phyloP scores from a whole-genome alignment of 768 basidiomycete species.

The Podaxis sp. region DNA sequence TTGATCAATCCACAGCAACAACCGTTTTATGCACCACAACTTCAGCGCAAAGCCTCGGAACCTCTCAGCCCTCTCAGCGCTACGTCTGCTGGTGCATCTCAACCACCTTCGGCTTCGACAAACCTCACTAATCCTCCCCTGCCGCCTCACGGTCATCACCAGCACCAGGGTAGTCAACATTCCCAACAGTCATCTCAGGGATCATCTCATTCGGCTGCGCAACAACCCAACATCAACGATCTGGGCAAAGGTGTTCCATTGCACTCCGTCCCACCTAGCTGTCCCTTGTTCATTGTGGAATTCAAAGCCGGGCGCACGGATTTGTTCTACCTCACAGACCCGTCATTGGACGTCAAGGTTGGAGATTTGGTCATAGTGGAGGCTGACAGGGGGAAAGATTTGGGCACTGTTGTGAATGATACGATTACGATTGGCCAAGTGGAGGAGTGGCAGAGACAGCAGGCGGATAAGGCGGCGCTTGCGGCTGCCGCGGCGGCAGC shows the following conservation, averaged over 20 bases:
- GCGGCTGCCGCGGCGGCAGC: slow-evolving; percentile 37
- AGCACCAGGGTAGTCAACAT: neutral
- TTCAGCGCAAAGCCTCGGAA: slow-evolving; percentile 44
- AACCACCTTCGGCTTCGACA: slow-evolving; percentile 23
- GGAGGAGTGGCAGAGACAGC: slow-evolving; percentile 84
- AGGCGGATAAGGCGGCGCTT: slow-evolving; percentile 57
- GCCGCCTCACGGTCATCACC: neutral
- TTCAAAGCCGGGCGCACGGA: slow-evolving; percentile 98
- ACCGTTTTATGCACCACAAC: slow-evolving; percentile 42
- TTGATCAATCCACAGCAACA: slow-evolving; percentile 46
- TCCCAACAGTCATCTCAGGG: slow-evolving; percentile 15
- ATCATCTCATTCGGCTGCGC: slow-evolving; percentile 13
- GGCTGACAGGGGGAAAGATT: slow-evolving; percentile 90
- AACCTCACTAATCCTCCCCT: slow-evolving; percentile 8
- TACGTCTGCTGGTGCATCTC: slow-evolving; percentile 6
- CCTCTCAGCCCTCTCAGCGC: slow-evolving; percentile 8
- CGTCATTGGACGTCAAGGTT: slow-evolving; percentile 57
- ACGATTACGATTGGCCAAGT: slow-evolving; percentile 88
- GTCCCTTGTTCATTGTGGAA: slow-evolving; percentile 94
- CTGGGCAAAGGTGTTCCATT: slow-evolving; percentile 91
- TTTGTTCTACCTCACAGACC: slow-evolving; percentile 86
- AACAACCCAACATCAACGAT: slow-evolving; percentile 40
- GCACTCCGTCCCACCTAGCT: slow-evolving; percentile 75
- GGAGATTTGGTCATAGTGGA: slow-evolving; percentile 97
- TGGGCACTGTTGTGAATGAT: slow-evolving; percentile 91